phyloP scores from a whole-genome alignment of 148 eudicot species.

The Camellia lanceoleosa region DNA sequence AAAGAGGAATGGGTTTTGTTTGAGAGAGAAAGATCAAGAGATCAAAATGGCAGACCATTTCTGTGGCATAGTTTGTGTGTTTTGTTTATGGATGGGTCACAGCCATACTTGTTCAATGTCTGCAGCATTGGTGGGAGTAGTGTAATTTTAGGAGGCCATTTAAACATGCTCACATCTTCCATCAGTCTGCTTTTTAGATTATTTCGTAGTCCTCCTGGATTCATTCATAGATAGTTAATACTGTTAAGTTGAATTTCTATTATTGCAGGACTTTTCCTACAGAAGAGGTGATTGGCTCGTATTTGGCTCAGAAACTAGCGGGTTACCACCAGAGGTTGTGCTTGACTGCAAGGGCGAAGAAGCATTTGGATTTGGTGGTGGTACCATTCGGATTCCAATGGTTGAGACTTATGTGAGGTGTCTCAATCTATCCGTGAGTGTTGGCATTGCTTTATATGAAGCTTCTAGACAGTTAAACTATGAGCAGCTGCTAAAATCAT shows the following conservation, averaged over 20 bases:
- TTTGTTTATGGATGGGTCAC: not conserved
- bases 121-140: not conserved
- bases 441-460: slow-evolving; percentile 90
- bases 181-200: too few species aligned
- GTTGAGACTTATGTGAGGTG: slow-evolving; percentile 93
- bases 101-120: not conserved
- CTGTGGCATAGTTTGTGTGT: not conserved
- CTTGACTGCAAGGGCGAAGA: slow-evolving; percentile 64
- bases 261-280: slow-evolving; percentile 67
- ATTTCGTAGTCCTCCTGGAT: too few species aligned
- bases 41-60: not conserved
- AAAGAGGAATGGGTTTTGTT: not conserved
- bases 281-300: slow-evolving; percentile 92
- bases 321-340: slow-evolving; percentile 77
- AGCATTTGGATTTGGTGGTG: slow-evolving; percentile 70
- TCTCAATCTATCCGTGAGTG: slow-evolving; percentile 93
- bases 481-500: slow-evolving; percentile 53
- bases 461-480: slow-evolving; percentile 90
- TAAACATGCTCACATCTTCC: too few species aligned
- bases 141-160: not conserved
- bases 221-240: too few species aligned
- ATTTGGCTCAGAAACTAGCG: slow-evolving; percentile 90
- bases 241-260: not conserved
- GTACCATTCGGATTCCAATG: slow-evolving; percentile 79
- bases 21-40: not conserved